Base-by-base conservation (phyloP, 208 protist species). In the Acanthamoeba culbertsoni region DNA sequence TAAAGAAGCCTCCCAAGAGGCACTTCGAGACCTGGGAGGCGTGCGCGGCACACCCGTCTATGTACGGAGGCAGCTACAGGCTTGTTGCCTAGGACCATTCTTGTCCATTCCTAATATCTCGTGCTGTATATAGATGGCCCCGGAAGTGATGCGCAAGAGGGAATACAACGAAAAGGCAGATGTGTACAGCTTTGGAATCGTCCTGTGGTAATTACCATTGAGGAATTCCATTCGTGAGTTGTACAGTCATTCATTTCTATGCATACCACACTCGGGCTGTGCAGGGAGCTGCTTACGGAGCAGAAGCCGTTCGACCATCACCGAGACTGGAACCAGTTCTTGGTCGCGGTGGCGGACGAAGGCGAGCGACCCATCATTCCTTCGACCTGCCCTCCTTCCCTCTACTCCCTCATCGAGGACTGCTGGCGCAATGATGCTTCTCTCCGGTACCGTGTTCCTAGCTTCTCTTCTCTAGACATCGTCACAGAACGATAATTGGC, bases 81-180 rank as follows among this genome's bases (percentile, higher is more conserved):
- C n/a, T n/a, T n/a, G n/a, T n/a, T n/a, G n/a, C n/a, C n/a, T n/a
- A n/a, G n/a, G n/a, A n/a, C n/a, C n/a, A n/a, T n/a, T n/a, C n/a
- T n/a, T n/a, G n/a, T n/a, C n/a, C n/a, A n/a, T 62, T 23, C 53
- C 53, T 16, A 23, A 62, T n/a, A 16, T 62, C 53, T 23, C 23
- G 18, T 62, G 16, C 23, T n/a, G n/a, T n/a, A n/a, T n/a, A n/a
- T n/a, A 90, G 51, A 90, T 90, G 82, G 53, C 51, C 37, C 82
- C 82, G 10, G 82, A 90, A 37, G 82, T 90, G 23, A 90, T 90
- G 82, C 53, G 55, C 46, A 68, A 68, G 55, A 45, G 82, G 5
- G 82, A 90, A 14, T 90, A 48, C 82, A 90, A 90, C 53, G 82
- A 90, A 68, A 90, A 84, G 73, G 45, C 73, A n/a, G 73, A 84